Conservation (phyloP, 2,329 filamentous ascomycete genomes). For the Chaetothyriales sp. region DNA sequence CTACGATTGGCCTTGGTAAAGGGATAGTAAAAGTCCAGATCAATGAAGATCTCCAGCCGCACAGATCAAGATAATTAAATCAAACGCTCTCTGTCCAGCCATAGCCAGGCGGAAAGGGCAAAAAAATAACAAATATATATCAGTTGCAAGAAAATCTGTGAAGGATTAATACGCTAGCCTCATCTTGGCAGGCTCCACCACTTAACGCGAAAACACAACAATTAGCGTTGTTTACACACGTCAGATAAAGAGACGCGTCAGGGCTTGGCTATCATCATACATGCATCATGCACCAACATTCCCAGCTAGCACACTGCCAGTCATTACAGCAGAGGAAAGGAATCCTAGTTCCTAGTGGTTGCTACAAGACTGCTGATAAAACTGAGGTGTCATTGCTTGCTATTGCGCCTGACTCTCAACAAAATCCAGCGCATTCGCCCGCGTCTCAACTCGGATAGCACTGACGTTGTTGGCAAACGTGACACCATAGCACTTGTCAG, state of each 20-base stretch:
- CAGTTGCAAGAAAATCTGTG: neutral
- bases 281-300: neutral
- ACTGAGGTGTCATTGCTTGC: neutral
- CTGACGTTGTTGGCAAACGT: constrained; percentile 85
- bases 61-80: neutral
- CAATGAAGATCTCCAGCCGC: constrained; percentile 7
- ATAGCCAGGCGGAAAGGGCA: constrained; percentile 16
- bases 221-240: neutral
- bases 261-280: neutral
- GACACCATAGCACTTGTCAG: constrained; percentile 95
- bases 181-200: neutral
- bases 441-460: constrained; percentile 76
- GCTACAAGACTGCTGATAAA: too few species aligned
- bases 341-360: too few species aligned
- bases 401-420: constrained; percentile 61
- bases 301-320: too few species aligned
- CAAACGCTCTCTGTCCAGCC: constrained; percentile 9
- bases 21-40: constrained; percentile 1
- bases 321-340: too few species aligned
- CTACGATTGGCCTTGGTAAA: neutral
- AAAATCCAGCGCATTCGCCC: constrained; percentile 79
- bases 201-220: neutral
- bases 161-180: neutral
- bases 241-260: neutral
- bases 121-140: constrained; percentile 1